phyloP scores from a whole-genome alignment of 768 basidiomycete species.

The Auricularia sp. region DNA sequence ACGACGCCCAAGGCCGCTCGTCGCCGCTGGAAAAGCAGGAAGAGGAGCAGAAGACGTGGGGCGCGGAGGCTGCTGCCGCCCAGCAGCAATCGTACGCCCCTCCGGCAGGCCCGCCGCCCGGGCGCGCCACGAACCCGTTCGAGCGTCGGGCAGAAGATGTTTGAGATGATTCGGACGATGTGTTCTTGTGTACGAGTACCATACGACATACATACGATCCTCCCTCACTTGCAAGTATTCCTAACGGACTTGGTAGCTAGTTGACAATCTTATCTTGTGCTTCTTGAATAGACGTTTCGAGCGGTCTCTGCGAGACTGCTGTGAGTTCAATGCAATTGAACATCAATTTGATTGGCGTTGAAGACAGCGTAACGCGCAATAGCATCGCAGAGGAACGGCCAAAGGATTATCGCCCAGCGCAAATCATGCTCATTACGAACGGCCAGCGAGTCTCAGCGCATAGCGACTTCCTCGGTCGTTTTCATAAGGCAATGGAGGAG shows the following conservation, averaged over 20 bases:
- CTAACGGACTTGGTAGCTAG: neutral
- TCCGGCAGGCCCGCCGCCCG: conserved; percentile 42
- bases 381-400: neutral
- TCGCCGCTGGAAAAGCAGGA: conserved; percentile 3
- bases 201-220: neutral
- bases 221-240: no score
- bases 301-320: no score
- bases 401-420: no score
- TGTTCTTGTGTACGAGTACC: neutral
- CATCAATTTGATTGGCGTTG: no score
- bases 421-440: no score
- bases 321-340: no score
- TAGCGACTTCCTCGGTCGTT: conserved; percentile 4
- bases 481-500: neutral
- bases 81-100: conserved; percentile 31
- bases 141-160: neutral
- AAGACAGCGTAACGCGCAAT: neutral
- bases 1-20: conserved; percentile 24
- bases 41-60: conserved; percentile 13
- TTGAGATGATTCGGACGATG: no score
- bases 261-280: neutral
- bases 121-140: conserved; percentile 2
- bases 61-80: conserved; percentile 12
- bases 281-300: neutral
- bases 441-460: neutral